Evolutionary conservation across 768 basidiomycete genomes (phyloP).

Genomic region (Tricholoma furcatifolium): DNA sequence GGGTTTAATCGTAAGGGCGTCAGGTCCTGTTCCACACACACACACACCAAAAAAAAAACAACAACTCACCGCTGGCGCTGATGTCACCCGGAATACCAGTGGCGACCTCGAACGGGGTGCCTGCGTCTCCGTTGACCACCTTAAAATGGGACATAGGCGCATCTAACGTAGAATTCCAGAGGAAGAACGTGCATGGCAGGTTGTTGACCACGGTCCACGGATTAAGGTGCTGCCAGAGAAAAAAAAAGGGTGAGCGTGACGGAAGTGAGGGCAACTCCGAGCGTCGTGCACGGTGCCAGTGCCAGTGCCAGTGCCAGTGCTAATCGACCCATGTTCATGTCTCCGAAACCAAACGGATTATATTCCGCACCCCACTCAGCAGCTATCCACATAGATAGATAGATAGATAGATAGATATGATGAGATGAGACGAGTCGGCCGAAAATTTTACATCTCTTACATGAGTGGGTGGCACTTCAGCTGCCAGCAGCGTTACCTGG

Average conservation of each 20-base stretch:
- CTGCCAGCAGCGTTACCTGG: slow-evolving; percentile 32
- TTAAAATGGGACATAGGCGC: slow-evolving; percentile 44
- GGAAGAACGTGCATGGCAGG: slow-evolving; percentile 39
- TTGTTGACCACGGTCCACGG: slow-evolving; percentile 42
- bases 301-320: slow-evolving; percentile 32
- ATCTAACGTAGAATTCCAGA: slow-evolving; percentile 44
- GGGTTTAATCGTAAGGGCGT: slow-evolving; percentile 26
- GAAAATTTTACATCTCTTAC: slow-evolving; percentile 17
- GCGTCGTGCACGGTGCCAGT: slow-evolving; percentile 37
- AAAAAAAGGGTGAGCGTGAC: neutral
- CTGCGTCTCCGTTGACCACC: slow-evolving; percentile 38
- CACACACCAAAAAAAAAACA: neutral
- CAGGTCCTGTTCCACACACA: neutral
- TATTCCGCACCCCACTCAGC: slow-evolving; percentile 30
- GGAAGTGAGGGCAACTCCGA: too few relatives aligned
- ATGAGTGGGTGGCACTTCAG: too few relatives aligned
- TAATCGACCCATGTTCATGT: slow-evolving; percentile 24
- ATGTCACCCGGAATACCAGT: slow-evolving; percentile 44
- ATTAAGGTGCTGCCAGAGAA: slow-evolving; percentile 31
- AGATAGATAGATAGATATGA: neutral
- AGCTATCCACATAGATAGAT: slow-evolving; percentile 29
- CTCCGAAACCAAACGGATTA: slow-evolving; percentile 28
- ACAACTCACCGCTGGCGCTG: slow-evolving; percentile 21
- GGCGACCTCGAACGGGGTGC: slow-evolving; percentile 39
- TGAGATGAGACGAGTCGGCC: neutral